Base-by-base conservation (phyloP, 2,329 filamentous ascomycete species). In the Dryadomyces sulphureus region DNA sequence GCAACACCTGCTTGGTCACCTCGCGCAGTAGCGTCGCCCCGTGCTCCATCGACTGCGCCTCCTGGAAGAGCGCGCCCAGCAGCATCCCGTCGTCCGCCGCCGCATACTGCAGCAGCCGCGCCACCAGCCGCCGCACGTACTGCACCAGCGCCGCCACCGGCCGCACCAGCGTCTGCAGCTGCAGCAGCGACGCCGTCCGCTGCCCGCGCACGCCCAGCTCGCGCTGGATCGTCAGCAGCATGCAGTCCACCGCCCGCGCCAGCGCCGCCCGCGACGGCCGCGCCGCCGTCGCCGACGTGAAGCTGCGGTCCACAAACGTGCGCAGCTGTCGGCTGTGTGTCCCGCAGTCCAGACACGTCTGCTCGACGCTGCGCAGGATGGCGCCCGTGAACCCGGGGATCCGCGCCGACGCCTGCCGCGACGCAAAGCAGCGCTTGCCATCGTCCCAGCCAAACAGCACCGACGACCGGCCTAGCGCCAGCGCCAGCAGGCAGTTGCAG, bases 401-500 rank as follows among this genome's bases (percentile, higher is more conserved):
- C 41, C 74, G 67, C 49, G 75, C 64, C 7, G 62, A 59, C 1
- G 65, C 5, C 20, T n/a, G 20, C 38, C 35, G 21, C 2, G 30
- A 5, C 7, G 3, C n/a, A 19, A 45, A 45, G 38, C 20, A 34
- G 3, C 35, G 25, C 24, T 67, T 66, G 3, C 65, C 64, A 2
- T 66, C 58, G 43, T 79, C 65, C 68, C 76, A 86, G 0, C 61
- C 57, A 58, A 86, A 92, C 30, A 92, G 71, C 2, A 82, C 67
- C 0, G 84, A 89, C 35, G 78, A 79, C 41, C 83, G 71, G 0
- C 84, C 85, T 6, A 88, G 70, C 0, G 77, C 75, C 1, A 90
- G 65, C 12, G 77, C 73, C 50, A 82, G 66, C 1, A 90, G 63
- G 11, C 78, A 80, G 17, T 68, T 60, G 43, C 68, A 61, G 55